Conservation (phyloP, 2,329 filamentous ascomycete genomes). For the Ceratocystis harringtonii region DNA sequence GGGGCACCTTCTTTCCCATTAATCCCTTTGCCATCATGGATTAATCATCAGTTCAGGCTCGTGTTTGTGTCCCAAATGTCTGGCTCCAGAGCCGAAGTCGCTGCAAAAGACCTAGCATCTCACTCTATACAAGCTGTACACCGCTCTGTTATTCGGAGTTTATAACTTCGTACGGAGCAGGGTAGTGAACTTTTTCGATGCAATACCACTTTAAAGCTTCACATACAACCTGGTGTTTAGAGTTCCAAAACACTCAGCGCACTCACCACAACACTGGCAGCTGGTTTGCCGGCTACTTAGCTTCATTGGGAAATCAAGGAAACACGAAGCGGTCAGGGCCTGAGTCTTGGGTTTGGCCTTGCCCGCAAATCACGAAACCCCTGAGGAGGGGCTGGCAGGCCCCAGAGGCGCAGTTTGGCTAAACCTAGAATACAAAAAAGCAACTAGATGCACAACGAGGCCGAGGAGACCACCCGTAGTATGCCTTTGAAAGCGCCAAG, state of each 20-base stretch:
- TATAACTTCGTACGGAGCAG: background rate
- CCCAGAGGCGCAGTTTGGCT: background rate
- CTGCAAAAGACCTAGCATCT: background rate
- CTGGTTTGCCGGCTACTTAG: background rate
- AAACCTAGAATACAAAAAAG: background rate
- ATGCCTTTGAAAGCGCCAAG: conserved; percentile 3
- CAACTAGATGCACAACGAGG: background rate
- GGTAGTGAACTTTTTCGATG: background rate
- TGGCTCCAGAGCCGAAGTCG: no score
- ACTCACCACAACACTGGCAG: background rate
- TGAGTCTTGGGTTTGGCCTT: background rate
- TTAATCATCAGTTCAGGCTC: background rate
- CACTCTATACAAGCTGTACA: background rate
- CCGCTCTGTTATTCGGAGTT: no score
- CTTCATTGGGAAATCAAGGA: background rate
- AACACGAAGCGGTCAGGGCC: conserved; percentile 5
- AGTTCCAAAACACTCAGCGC: background rate
- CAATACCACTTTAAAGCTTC: background rate
- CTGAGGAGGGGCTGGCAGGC: background rate
- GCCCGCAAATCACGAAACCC: background rate
- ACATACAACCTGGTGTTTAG: background rate
- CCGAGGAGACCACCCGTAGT: background rate
- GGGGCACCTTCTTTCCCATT: background rate
- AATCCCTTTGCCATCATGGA: background rate
- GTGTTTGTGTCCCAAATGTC: background rate